Conservation (phyloP, 176 grass and related monocot genomes). For the Eremochloa ophiuroides region DNA sequence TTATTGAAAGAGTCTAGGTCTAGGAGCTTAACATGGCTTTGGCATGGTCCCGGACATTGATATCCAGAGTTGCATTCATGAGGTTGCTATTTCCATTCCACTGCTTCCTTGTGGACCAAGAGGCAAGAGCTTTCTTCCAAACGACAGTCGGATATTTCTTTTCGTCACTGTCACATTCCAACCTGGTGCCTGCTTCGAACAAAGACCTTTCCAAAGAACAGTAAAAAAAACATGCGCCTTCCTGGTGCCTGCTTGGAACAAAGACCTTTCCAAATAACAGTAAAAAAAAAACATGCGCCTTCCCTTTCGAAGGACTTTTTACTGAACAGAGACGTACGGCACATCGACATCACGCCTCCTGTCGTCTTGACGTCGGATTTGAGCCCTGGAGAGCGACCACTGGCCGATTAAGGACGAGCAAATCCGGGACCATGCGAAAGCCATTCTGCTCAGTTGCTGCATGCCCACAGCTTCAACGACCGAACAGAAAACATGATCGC, state of each 20-base stretch:
- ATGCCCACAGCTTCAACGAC: neutral
- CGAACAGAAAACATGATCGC: neutral
- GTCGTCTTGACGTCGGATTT: neutral
- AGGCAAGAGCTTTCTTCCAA: too few species aligned
- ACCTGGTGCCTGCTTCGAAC: neutral
- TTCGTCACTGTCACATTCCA: neutral
- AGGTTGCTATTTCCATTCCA: too few species aligned
- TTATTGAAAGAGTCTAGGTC: neutral
- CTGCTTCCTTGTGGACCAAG: too few species aligned
- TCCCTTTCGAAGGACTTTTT: neutral
- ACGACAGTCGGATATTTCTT: neutral
- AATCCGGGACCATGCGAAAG: conserved; percentile 10
- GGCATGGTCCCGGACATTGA: neutral
- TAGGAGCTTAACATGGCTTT: neutral
- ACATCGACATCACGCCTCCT: neutral
- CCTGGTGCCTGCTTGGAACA: too few species aligned
- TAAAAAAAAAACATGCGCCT: neutral
- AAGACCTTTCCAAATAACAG: neutral
- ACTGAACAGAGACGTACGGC: neutral
- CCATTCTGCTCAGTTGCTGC: neutral
- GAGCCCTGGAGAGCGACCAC: neutral
- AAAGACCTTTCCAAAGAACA: neutral
- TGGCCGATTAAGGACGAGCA: neutral
- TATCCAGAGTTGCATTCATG: neutral
- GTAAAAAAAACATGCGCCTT: too few species aligned